Percentiles rank a stretch among this genome's conserved stretches.
These are phyloP conservation scores for Scutellaria galericulata DNA, from an alignment of 257 asterid species.

Conservation along the genomic window DNA sequence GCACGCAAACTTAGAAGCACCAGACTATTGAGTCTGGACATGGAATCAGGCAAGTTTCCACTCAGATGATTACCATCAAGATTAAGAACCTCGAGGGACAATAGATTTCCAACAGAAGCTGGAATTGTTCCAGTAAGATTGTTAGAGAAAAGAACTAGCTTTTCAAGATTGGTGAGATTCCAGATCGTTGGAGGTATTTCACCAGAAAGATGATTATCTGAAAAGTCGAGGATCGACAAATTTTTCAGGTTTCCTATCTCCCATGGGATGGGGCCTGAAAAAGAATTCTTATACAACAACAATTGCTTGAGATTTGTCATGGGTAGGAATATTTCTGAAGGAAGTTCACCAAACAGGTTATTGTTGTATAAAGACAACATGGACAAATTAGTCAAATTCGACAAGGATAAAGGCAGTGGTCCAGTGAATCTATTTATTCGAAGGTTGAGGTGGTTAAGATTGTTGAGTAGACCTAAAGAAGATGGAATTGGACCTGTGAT, in stretches of 20 bases:
- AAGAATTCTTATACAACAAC: conserved; percentile 50
- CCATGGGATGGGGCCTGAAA: conserved; percentile 66
- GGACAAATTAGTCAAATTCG: conserved; percentile 45
- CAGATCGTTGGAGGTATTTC: conserved; percentile 60
- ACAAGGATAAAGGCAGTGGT: conserved; percentile 65
- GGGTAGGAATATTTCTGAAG: conserved; percentile 61
- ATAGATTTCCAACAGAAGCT: conserved; percentile 53
- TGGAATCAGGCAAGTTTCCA: conserved; percentile 64
- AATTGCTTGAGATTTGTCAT: conserved; percentile 43
- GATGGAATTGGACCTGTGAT: conserved; percentile 64
- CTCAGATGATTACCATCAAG: conserved; percentile 53
- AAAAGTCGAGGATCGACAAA: conserved; percentile 47
- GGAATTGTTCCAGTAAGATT: conserved; percentile 67
- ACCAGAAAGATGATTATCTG: conserved; percentile 63
- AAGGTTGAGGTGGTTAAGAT: background rate
- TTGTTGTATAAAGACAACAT: conserved; percentile 34
- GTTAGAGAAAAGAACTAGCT: conserved; percentile 60
- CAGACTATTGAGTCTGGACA: conserved; percentile 55
- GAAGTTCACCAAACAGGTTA: conserved; percentile 59
- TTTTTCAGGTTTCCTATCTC: conserved; percentile 57
- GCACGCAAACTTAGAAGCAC: conserved; percentile 40
- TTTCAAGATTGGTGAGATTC: conserved; percentile 50
- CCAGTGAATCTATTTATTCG: conserved; percentile 41
- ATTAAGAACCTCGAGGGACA: conserved; percentile 42
- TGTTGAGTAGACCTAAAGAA: background rate